These are phyloP conservation scores for Globisporangium uncinulatum DNA, from an alignment of 352 stramenopile species.

Conservation along the genomic window DNA sequence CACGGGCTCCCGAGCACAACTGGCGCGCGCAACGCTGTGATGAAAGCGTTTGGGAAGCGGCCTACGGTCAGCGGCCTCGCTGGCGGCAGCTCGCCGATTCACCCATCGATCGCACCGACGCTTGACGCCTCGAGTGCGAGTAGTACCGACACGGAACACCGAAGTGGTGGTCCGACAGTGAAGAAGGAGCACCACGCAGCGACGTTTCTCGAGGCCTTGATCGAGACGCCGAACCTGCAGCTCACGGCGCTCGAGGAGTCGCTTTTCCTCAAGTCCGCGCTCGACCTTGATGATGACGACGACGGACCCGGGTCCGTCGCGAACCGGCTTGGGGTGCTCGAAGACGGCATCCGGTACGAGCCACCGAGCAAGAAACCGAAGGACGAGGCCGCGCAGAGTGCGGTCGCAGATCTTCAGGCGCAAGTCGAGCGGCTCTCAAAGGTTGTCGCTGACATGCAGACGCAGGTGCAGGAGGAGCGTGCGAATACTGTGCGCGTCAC, in stretches of 20 bases:
- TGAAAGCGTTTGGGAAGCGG: conserved; percentile 6
- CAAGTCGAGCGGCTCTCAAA: conserved; percentile 40
- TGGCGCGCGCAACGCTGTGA: conserved; percentile 8
- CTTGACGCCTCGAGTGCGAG: not conserved
- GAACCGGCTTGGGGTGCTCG: conserved; percentile 21
- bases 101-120: not conserved
- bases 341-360: conserved; percentile 58
- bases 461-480: conserved; percentile 14
- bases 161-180: not conserved
- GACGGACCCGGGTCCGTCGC: not conserved
- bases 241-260: conserved; percentile 28
- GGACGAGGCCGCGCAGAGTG: conserved; percentile 9
- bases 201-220: conserved; percentile 20
- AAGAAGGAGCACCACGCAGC: conserved; percentile 4
- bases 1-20: conserved; percentile 14
- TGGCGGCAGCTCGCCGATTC: not conserved
- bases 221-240: conserved; percentile 24
- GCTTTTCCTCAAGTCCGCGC: conserved; percentile 38
- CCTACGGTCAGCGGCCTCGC: not conserved
- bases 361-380: conserved; percentile 30
- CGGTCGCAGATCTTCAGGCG: conserved; percentile 29
- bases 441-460: conserved; percentile 27
- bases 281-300: conserved; percentile 33
- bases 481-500: conserved; percentile 6
- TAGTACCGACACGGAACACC: not conserved